Evolutionary conservation across 441 rosid genomes (phyloP), one percentile per base, ranked within the genome.

Genomic region (Hura crepitans): DNA sequence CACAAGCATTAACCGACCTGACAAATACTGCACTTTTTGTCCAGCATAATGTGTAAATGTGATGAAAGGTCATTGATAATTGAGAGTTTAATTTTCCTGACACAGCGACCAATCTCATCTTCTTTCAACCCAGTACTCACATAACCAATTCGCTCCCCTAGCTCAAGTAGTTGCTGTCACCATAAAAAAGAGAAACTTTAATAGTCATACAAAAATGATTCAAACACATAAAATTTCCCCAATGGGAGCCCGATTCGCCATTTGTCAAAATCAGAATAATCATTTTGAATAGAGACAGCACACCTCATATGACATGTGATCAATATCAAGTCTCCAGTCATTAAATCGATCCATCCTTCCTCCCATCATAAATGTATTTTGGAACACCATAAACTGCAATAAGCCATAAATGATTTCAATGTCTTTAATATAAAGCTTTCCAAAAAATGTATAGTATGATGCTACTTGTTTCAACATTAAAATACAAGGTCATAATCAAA

Each of bases 301-400:
- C 55, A 93, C 99, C 92, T 94, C 97, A 62, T 94, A 94, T 61
- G 97, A 69, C 99, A 94, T 90, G 75, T 76, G 77, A 73, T 93
- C 97, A 51, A 89, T 87, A 71, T 91, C 95, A 10, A 93, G 92
- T 75, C 98, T 88, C 95, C 88, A 86, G 70, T 80, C 82, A 12
- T 82, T 81, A 70, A 83, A 91, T 45, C 79, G 86, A 46, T 85
- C 87, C 68, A 81, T 18, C 73, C 90, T 77, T 75, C 90, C 97
- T 31, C 92, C 94, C 94, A 84, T 87, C 66, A 85, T 71, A 68
- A 86, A 74, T 77, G 88, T 78, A 81, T 82, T 85, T 51, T 80
- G 85, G 45, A 83, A 81, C 86, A 91, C 73, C 96, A 91, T 67
- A 42, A 85, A 83, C 98, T 93, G 90, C 87, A 80, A 12, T 42